A percentile compares a stretch with the other conserved stretches of the same genome.
Evolutionary conservation across 441 rosid species (phyloP).

Genomic region (Populus hybrid): DNA sequence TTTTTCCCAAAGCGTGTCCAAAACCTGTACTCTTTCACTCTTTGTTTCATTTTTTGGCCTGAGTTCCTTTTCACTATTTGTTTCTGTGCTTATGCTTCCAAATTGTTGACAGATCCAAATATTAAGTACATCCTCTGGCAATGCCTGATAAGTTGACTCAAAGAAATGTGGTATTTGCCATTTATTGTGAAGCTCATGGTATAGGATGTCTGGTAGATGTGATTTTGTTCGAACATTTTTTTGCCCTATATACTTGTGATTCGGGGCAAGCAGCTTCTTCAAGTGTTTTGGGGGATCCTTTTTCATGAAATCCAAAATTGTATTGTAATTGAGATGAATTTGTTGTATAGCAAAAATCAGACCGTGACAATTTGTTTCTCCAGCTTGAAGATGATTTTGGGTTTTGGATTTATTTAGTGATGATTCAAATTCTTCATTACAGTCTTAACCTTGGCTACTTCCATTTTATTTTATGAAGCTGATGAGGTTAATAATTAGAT

Average conservation of each 20-base stretch:
- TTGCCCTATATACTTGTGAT: background rate
- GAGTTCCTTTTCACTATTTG: background rate
- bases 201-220: background rate
- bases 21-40: background rate
- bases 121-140: slow-evolving; percentile 35
- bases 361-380: background rate
- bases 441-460: background rate
- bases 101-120: slow-evolving; percentile 47
- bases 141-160: slow-evolving; percentile 11
- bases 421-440: background rate
- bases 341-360: slow-evolving; percentile 27
- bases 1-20: background rate
- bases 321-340: slow-evolving; percentile 19
- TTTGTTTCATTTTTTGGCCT: background rate
- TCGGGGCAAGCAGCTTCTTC: background rate
- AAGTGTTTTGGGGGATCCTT: background rate
- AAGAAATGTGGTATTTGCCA: background rate
- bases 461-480: background rate
- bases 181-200: slow-evolving; percentile 10
- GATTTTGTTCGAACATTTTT: background rate
- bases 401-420: background rate
- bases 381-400: background rate
- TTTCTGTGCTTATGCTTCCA: background rate
- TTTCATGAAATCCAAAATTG: background rate
- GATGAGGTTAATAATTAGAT: background rate